Evolutionary conservation across 164 flowering plant genomes (phyloP).

Genomic region (Taxillus chinensis): DNA sequence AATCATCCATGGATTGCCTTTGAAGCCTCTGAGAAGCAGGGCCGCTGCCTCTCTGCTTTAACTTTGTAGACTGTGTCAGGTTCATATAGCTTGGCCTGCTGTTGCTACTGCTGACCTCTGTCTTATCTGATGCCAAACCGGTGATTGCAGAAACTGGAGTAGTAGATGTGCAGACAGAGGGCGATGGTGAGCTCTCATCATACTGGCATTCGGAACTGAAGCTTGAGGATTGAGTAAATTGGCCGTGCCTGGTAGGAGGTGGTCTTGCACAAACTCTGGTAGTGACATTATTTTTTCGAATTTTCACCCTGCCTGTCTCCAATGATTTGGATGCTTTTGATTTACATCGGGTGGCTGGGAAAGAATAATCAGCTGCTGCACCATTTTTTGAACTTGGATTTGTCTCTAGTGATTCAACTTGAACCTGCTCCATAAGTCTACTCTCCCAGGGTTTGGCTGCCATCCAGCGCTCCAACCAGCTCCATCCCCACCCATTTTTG

Average conservation of each 20-base stretch:
- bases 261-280: constrained; percentile 82
- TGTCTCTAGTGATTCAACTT: constrained; percentile 23
- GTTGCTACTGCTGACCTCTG: constrained; percentile 27
- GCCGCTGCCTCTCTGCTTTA: constrained; percentile 44
- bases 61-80: constrained; percentile 72
- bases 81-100: constrained; percentile 64
- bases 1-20: constrained; percentile 77
- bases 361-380: constrained; percentile 11
- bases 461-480: constrained; percentile 99
- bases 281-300: constrained; percentile 63
- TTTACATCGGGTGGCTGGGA: neutral
- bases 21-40: constrained; percentile 25
- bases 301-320: constrained; percentile 42
- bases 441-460: constrained; percentile 96
- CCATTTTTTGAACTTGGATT: constrained; percentile 37
- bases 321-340: constrained; percentile 19
- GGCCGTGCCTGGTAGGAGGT: constrained; percentile 35
- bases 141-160: constrained; percentile 68
- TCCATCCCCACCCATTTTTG: constrained; percentile 84
- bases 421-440: constrained; percentile 64
- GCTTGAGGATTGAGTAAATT: constrained; percentile 52
- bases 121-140: constrained; percentile 33
- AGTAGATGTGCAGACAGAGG: constrained; percentile 64
- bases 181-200: constrained; percentile 73
- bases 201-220: constrained; percentile 63